Conservation (phyloP, 352 stramenopile genomes). For the Pythium phragmiticola region DNA sequence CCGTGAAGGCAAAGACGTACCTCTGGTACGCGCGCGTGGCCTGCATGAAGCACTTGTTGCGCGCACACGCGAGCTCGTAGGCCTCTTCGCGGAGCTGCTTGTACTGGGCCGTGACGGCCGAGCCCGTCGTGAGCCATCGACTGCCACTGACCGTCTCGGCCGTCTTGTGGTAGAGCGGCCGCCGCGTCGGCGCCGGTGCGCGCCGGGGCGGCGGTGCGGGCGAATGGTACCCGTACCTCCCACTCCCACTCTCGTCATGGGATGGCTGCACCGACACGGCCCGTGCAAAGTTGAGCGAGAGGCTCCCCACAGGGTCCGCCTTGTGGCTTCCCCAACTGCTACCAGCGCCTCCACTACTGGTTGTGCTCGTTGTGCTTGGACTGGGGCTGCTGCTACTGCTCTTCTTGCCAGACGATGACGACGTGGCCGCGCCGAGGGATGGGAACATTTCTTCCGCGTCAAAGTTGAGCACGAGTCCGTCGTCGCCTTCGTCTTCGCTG, state of each 20-base stretch:
- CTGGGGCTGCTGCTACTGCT: constrained; percentile 3
- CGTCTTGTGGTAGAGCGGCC: constrained; percentile 61
- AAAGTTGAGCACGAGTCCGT: constrained; percentile 46
- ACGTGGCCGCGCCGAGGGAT: constrained; percentile 33
- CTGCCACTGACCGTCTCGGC: constrained; percentile 34
- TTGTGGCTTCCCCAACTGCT: constrained; percentile 25
- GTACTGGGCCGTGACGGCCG: constrained; percentile 66
- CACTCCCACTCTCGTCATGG: background rate
- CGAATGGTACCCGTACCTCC: constrained; percentile 7
- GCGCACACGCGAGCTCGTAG: constrained; percentile 76
- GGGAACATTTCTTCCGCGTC: constrained; percentile 80
- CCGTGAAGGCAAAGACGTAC: constrained; percentile 30
- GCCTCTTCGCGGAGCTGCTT: constrained; percentile 70
- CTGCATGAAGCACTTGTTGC: constrained; percentile 87
- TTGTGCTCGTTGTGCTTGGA: constrained; percentile 11
- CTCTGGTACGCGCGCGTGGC: constrained; percentile 80
- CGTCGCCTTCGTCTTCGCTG: constrained; percentile 69
- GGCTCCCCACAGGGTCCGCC: constrained; percentile 29
- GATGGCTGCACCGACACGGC: constrained; percentile 63
- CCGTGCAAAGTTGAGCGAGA: constrained; percentile 78
- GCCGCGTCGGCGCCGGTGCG: constrained; percentile 22
- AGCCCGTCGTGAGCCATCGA: constrained; percentile 69
- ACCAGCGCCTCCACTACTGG: background rate
- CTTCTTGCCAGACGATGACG: background rate
- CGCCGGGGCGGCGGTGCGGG: background rate